Base-by-base conservation (phyloP, 176 grass and related monocot genomes). In the Pharus latifolius region DNA sequence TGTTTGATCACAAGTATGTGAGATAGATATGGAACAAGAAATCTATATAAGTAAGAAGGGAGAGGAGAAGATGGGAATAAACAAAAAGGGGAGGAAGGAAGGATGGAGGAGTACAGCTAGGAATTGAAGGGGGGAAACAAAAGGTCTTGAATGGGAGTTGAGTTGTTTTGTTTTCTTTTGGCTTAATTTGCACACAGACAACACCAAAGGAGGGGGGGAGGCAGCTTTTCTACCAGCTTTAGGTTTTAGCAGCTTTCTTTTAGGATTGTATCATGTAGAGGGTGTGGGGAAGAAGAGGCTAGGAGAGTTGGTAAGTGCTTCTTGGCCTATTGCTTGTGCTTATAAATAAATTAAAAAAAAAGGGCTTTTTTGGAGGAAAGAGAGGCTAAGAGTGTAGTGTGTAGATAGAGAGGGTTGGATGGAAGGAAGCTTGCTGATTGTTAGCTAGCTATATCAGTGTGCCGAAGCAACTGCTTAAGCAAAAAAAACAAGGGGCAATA, bases 201-300 rank as follows among this genome's bases (percentile, higher is more conserved):
- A 78, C 74, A 74, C 75, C 79, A 73, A 54, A 64, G 56, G 69
- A 25, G 3, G 48, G 52, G 34, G 67, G 54, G 67, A 74, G 55
- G 77, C 80, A 84, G 77, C 88, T 87, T 87, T n/a, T 84, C 67
- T 56, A 84, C 82, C 80, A 78, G 77, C 88, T 84, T 81, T 86
- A 83, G 70, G 80, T 83, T 79, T 84, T 63, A 88, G 64, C 75
- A 83, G 80, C 80, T 83, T 83, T 83, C 80, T 88, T n/a, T 79
- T 88, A 75, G 85, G 85, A 88, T 83, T 70, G 65, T 69, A 73
- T 79, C 80, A 70, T 79, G 75, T 75, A 59, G 23, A 33, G 17
- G 47, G 27, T 11, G 58, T 31, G 52, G 54, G 41, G 13, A 16
- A 37, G 38, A 3, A 41, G 29, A 44, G 1, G 46, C 13, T 53